phyloP scores from a whole-genome alignment of 1,139 yeast species.

The Scheffersomyces parashehatae region DNA sequence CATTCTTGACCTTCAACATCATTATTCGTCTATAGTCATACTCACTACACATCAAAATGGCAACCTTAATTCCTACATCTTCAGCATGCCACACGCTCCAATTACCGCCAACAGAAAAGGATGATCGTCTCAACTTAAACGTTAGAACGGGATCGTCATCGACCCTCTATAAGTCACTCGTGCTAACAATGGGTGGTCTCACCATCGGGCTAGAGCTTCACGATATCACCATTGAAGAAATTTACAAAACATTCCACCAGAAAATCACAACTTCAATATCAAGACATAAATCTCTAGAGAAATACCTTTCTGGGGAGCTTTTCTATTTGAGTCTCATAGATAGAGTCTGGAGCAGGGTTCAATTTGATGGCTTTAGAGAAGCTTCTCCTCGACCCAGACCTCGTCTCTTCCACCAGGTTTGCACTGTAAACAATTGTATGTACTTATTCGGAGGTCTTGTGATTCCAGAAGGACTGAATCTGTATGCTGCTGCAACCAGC shows the following conservation, averaged over 20 bases:
- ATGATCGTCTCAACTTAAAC: constrained; percentile 50
- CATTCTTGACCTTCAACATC: background rate
- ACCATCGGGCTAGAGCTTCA: constrained; percentile 54
- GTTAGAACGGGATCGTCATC: constrained; percentile 70
- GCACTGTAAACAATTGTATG: constrained; percentile 48
- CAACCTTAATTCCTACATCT: constrained; percentile 49
- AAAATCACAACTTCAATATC: constrained; percentile 24
- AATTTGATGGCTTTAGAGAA: constrained; percentile 6
- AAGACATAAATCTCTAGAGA: constrained; percentile 32
- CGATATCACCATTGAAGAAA: constrained; percentile 34
- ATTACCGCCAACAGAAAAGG: constrained; percentile 48
- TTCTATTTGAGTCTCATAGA: constrained; percentile 59
- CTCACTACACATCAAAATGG: constrained; percentile 24
- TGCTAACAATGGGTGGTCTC: constrained; percentile 70
- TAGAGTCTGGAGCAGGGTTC: constrained; percentile 53
- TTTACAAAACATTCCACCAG: constrained; percentile 26
- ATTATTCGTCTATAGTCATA: background rate
- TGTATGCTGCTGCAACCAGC: constrained; percentile 3
- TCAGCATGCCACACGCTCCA: constrained; percentile 49
- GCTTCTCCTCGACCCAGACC: constrained; percentile 43
- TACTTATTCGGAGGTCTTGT: constrained; percentile 66
- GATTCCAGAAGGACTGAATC: constrained; percentile 16
- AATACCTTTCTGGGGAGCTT: constrained; percentile 56
- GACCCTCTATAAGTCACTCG: constrained; percentile 54
- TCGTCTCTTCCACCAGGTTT: constrained; percentile 60